Conservation (phyloP, 257 asterid genomes). For the Solanum pimpinellifolium region DNA sequence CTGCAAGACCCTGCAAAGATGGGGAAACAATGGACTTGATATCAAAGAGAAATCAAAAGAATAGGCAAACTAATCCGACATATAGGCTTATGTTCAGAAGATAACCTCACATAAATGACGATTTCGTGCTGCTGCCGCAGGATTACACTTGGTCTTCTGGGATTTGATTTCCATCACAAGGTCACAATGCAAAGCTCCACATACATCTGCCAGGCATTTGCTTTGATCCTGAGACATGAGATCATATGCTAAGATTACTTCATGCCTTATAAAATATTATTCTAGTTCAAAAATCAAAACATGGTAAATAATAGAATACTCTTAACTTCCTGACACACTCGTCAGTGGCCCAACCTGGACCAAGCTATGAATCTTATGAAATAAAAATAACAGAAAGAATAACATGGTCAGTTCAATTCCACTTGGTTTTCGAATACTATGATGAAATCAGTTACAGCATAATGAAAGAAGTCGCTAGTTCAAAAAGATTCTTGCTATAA, state of each 20-base stretch:
- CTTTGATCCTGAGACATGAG: conserved; percentile 44
- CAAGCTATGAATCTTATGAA: not conserved
- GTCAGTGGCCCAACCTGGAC: not conserved
- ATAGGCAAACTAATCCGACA: not conserved
- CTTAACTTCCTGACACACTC: not conserved
- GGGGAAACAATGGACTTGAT: not conserved
- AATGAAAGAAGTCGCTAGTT: not conserved
- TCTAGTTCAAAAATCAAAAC: not conserved
- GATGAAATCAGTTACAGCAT: not conserved
- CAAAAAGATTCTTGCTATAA: not conserved
- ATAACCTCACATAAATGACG: conserved; percentile 84
- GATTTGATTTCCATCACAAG: conserved; percentile 33
- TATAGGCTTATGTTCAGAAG: not conserved
- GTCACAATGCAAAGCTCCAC: conserved; percentile 95
- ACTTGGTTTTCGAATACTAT: not conserved
- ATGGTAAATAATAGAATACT: not conserved
- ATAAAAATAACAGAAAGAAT: not conserved
- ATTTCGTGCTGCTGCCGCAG: conserved; percentile 79
- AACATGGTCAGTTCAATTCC: not conserved
- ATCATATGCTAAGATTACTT: not conserved
- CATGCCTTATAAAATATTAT: not conserved
- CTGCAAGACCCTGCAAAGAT: conserved; percentile 56
- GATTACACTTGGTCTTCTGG: conserved; percentile 76
- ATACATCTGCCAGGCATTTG: conserved; percentile 89
- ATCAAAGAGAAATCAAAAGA: not conserved